Base-by-base conservation (phyloP, 2,329 filamentous ascomycete genomes). In the Didymella exigua region DNA sequence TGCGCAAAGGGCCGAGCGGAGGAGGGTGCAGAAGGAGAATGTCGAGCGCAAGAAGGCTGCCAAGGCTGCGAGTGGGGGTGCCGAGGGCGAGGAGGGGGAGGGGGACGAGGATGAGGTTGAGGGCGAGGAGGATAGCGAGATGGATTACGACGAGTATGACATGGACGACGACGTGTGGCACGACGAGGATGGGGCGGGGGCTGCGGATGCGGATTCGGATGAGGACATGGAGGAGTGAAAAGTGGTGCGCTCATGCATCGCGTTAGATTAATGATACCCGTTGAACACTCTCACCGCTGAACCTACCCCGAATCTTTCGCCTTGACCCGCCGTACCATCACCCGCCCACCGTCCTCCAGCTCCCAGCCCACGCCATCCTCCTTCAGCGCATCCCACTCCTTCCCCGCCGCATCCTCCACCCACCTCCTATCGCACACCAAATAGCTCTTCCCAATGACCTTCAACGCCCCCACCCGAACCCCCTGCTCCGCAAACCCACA, bases 381-480 rank as follows among this genome's bases (percentile, higher is more conserved):
- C 29, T 84, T 81, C 68, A 98, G 76, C 45, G 86, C 84, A 10
- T 85, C 80, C 92, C 93, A 99, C n/a, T 76, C 79, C 63, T 84
- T 80, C 42, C 86, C 86, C 4, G 89, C 83, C 53, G 85, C 82
- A 69, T 81, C 82, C 76, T 95, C 90, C 45, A 96, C 76, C 73
- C 88, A 91, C 3, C 70, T 71, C 54, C 83, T 75, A 48, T 91
- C 89, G 21, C 8, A 91, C 87, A 18, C 78, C 61, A 97, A 77
- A 74, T 99, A 99, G 4, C 88, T 84, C 68, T 87, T 84, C 0
- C 91, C 92, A 49, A 98, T 84, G 71, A 92, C 95, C 78, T 96
- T 96, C 63, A 98, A 79, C 29, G 90, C 86, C 75, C 93, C 89
- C 62, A 85, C 79, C 63, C 89, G 82, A 69, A 97, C 82, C n/a